Base-by-base conservation (phyloP, 2,329 filamentous ascomycete species). In the Aureobasidium sp. region DNA sequence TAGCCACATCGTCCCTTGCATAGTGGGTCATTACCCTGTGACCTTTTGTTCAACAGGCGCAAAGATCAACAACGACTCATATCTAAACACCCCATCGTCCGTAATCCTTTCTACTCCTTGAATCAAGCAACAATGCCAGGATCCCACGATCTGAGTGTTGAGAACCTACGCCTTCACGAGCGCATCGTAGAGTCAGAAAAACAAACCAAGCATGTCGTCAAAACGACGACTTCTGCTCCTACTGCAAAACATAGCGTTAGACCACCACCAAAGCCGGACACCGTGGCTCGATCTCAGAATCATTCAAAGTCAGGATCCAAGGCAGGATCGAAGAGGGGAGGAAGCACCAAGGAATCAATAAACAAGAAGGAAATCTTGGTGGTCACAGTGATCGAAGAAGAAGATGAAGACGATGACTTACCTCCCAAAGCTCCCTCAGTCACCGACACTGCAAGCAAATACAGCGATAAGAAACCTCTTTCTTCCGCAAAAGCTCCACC, bases 151-250 rank as follows among this genome's bases (percentile, higher is more conserved):
- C 60, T 62, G 6, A 55, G 48, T 15, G 60, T 39, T 2, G 34
- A 62, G 17, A 62, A 62, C 6, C 51, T 62, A 3, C 50, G 51
- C 17, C 15, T 62, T 0, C 60, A 62, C 43, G 51, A 55, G 9
- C 47, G 56, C 17, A 46, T 34, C 17, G 26, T 59, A 5, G 55
- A 24, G 2, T 15, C 27, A 2, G 27, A 57, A n/a, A 50, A 17
- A 17, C 34, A 17, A 15, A 50, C 9, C 8, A 5, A 60, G 24
- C 56, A 43, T 24, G 26, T 60, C 8, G 34, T 60, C 34, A 51
- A 50, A 24, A 26, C 56, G 7, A n/a, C 32, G 2, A 60, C 44
- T 3, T 41, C 56, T 2, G 36, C 13, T 9, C 29, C 44, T 8
- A 39, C 41, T 1, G 43, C 55, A 6, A 13, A n/a, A 20, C 13